Evolutionary conservation across 805 yeast species (phyloP).

Genomic region (Suhomyces sp.): DNA sequence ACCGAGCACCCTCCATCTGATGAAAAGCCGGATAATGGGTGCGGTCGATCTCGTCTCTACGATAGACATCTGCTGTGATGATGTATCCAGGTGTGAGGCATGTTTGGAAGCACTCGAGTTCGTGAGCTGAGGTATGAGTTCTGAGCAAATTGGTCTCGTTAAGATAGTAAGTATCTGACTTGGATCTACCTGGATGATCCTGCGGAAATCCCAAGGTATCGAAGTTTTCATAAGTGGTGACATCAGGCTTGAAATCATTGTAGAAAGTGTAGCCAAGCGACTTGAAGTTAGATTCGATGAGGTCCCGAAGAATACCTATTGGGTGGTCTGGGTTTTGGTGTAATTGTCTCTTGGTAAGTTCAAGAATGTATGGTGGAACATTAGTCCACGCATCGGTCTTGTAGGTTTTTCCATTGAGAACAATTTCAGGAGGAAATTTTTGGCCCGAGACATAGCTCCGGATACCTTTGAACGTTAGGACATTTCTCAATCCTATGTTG

Average conservation of each 20-base stretch:
- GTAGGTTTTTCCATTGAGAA: slow-evolving; percentile 51
- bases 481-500: background rate
- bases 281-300: slow-evolving; percentile 67
- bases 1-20: slow-evolving; percentile 94
- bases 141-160: slow-evolving; percentile 71
- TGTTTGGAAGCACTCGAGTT: slow-evolving; percentile 71
- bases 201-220: slow-evolving; percentile 87
- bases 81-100: slow-evolving; percentile 80
- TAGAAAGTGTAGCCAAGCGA: slow-evolving; percentile 73
- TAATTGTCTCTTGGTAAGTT: slow-evolving; percentile 65
- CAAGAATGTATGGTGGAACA: slow-evolving; percentile 69
- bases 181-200: slow-evolving; percentile 92
- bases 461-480: background rate
- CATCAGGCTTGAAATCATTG: slow-evolving; percentile 80
- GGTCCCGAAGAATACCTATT: slow-evolving; percentile 73
- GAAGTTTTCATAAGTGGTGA: slow-evolving; percentile 78
- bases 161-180: slow-evolving; percentile 88
- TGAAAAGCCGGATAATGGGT: slow-evolving; percentile 98
- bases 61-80: slow-evolving; percentile 92
- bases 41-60: slow-evolving; percentile 92
- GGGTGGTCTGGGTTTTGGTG: slow-evolving; percentile 82
- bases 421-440: slow-evolving; percentile 26
- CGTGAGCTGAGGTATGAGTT: slow-evolving; percentile 98
- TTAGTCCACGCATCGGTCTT: slow-evolving; percentile 80
- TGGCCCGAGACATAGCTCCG: background rate